Evolutionary conservation across 805 yeast species (phyloP).

Genomic region (Blastobotrys attinorum): DNA sequence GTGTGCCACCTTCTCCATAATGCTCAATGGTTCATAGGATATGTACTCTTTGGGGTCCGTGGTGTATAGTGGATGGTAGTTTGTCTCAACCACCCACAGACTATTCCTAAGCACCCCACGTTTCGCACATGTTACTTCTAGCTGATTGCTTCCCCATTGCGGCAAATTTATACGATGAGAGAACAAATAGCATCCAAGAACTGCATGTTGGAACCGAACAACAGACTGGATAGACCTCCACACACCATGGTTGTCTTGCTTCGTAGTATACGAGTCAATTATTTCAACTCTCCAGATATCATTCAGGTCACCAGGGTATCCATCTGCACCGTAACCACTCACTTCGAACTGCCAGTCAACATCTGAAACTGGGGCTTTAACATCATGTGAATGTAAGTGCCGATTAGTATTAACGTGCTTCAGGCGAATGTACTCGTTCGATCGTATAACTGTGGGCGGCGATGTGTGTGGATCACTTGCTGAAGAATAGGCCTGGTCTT

Average conservation of each 20-base stretch:
- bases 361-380: slow-evolving; percentile 17
- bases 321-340: slow-evolving; percentile 43
- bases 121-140: slow-evolving; percentile 68
- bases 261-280: slow-evolving; percentile 20
- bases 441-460: slow-evolving; percentile 19
- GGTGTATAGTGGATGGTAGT: slow-evolving; percentile 40
- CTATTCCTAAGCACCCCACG: slow-evolving; percentile 51
- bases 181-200: slow-evolving; percentile 51
- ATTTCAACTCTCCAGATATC: slow-evolving; percentile 52
- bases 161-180: slow-evolving; percentile 59
- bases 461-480: slow-evolving; percentile 15
- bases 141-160: slow-evolving; percentile 58
- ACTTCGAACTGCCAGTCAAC: slow-evolving; percentile 21
- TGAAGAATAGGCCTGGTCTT: slow-evolving; percentile 26
- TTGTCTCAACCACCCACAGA: slow-evolving; percentile 55
- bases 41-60: slow-evolving; percentile 7
- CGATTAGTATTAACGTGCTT: slow-evolving; percentile 34
- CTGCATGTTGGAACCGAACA: slow-evolving; percentile 49
- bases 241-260: slow-evolving; percentile 22
- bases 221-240: slow-evolving; percentile 43
- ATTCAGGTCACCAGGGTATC: slow-evolving; percentile 45
- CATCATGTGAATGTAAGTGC: slow-evolving; percentile 18
- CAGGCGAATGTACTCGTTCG: slow-evolving; percentile 35
- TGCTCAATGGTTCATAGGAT: slow-evolving; percentile 6
- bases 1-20: slow-evolving; percentile 12